Conservation (phyloP, 805 yeast genomes). For the Wickerhamiella nectarea region DNA sequence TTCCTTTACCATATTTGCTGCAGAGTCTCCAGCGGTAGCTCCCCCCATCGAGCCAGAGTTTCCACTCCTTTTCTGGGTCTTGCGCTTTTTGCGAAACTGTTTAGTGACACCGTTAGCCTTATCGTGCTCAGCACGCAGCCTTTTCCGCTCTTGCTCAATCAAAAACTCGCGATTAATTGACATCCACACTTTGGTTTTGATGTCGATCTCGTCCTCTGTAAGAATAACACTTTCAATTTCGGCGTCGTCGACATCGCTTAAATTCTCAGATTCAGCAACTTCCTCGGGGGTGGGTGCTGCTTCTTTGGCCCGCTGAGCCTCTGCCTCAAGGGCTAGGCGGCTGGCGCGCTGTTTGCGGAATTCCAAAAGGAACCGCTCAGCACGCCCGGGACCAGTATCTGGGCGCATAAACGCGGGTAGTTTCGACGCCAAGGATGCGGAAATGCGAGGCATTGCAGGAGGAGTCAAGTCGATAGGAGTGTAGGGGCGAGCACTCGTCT, state of each 20-base stretch:
- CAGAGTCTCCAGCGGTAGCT: slow-evolving; percentile 58
- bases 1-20: slow-evolving; percentile 60
- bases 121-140: slow-evolving; percentile 78
- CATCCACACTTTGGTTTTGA: slow-evolving; percentile 80
- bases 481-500: no score
- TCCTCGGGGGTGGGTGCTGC: slow-evolving; percentile 19
- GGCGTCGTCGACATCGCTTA: slow-evolving; percentile 73
- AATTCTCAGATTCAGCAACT: slow-evolving; percentile 44
- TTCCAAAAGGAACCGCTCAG: slow-evolving; percentile 17
- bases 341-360: slow-evolving; percentile 18
- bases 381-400: slow-evolving; percentile 14
- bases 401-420: neutral
- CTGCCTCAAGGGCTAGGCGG: slow-evolving; percentile 10
- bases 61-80: slow-evolving; percentile 25
- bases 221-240: slow-evolving; percentile 53
- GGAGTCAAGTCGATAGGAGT: no score
- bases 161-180: slow-evolving; percentile 78
- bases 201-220: slow-evolving; percentile 50
- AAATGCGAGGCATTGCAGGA: neutral
- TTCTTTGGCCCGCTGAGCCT: slow-evolving; percentile 10
- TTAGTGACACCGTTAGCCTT: slow-evolving; percentile 61
- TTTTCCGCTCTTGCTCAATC: slow-evolving; percentile 69
- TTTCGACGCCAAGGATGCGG: neutral
- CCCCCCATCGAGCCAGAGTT: slow-evolving; percentile 25
- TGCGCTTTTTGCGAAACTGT: slow-evolving; percentile 31